phyloP scores from a whole-genome alignment of 2,329 filamentous ascomycete species.

The Nothomitra cinnamomea region DNA sequence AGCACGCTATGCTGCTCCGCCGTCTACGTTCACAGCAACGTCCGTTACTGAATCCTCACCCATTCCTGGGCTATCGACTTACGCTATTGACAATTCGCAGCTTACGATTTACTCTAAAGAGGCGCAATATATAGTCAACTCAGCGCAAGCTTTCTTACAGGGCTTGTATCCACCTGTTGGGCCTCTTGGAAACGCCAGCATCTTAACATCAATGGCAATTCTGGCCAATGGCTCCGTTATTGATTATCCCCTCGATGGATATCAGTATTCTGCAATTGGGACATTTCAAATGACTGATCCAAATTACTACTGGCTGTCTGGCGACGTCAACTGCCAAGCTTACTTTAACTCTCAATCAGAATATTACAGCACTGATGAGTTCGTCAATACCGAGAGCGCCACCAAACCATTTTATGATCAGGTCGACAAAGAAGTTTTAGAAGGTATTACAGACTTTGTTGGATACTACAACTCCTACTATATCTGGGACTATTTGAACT shows the following conservation, averaged over 20 bases:
- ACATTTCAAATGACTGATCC: slow-evolving; percentile 29
- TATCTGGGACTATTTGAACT: slow-evolving; percentile 39
- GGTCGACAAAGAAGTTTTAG: slow-evolving; percentile 27
- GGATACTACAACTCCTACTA: slow-evolving; percentile 34
- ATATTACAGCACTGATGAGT: slow-evolving; percentile 27
- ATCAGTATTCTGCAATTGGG: slow-evolving; percentile 37
- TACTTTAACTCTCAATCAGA: slow-evolving; percentile 21
- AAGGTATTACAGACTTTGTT: slow-evolving; percentile 25
- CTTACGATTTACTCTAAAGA: slow-evolving; percentile 26
- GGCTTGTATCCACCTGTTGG: slow-evolving; percentile 37
- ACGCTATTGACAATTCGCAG: slow-evolving; percentile 33
- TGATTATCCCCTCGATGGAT: slow-evolving; percentile 34
- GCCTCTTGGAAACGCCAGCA: slow-evolving; percentile 17
- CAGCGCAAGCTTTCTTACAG: slow-evolving; percentile 44
- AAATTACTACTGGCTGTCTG: slow-evolving; percentile 32
- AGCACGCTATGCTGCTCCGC: slow-evolving; percentile 27
- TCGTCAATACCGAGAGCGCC: slow-evolving; percentile 20
- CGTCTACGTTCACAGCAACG: not conserved
- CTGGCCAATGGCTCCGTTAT: slow-evolving; percentile 31
- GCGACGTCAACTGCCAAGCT: slow-evolving; percentile 27
- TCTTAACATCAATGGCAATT: slow-evolving; percentile 13
- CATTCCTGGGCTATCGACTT: slow-evolving; percentile 26
- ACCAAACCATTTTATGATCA: slow-evolving; percentile 28
- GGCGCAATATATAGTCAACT: slow-evolving; percentile 29
- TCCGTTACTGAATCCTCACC: slow-evolving; percentile 14